Conservation (phyloP, 2,329 filamentous ascomycete genomes). For the Cercospora citrullina region DNA sequence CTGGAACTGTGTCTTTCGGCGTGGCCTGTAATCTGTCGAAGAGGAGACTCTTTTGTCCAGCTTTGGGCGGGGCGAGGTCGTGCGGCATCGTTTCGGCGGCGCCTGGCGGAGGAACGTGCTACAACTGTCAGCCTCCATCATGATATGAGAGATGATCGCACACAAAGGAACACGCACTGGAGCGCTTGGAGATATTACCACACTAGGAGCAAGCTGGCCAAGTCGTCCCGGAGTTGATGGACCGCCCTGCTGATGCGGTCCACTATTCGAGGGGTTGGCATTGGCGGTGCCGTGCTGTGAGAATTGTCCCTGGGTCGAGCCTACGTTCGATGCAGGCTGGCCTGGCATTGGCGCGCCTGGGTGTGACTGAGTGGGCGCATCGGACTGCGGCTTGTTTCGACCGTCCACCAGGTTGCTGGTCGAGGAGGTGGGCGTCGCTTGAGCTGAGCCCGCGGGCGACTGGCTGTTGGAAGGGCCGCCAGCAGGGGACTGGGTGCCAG, state of each 20-base stretch:
- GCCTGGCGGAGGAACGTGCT: slow-evolving; percentile 91
- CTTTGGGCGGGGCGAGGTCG: slow-evolving; percentile 90
- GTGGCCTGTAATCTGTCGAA: slow-evolving; percentile 89
- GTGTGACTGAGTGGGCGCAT: slow-evolving; percentile 46
- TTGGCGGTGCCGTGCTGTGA: slow-evolving; percentile 26
- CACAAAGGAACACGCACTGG: slow-evolving; percentile 62
- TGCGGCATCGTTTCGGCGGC: slow-evolving; percentile 97
- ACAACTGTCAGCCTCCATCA: slow-evolving; percentile 25
- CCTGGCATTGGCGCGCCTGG: slow-evolving; percentile 43
- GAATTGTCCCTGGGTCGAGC: slow-evolving; percentile 27
- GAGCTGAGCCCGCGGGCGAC: slow-evolving; percentile 61
- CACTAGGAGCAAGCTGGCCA: slow-evolving; percentile 61
- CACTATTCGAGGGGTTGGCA: slow-evolving; percentile 22
- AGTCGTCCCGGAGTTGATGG: slow-evolving; percentile 35
- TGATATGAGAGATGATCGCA: background rate
- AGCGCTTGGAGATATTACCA: slow-evolving; percentile 91
- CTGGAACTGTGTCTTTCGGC: slow-evolving; percentile 85
- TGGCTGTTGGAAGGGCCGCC: slow-evolving; percentile 50
- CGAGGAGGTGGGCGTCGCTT: slow-evolving; percentile 81
- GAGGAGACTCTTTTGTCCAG: slow-evolving; percentile 82
- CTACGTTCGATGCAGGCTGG: slow-evolving; percentile 27
- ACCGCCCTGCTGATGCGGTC: slow-evolving; percentile 27
- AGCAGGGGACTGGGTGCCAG: slow-evolving; percentile 76
- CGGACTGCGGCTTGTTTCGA: slow-evolving; percentile 73
- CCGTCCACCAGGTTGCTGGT: slow-evolving; percentile 82